Evolutionary conservation across 345 rosid species (phyloP).

Genomic region (Rhodamnia argentea): DNA sequence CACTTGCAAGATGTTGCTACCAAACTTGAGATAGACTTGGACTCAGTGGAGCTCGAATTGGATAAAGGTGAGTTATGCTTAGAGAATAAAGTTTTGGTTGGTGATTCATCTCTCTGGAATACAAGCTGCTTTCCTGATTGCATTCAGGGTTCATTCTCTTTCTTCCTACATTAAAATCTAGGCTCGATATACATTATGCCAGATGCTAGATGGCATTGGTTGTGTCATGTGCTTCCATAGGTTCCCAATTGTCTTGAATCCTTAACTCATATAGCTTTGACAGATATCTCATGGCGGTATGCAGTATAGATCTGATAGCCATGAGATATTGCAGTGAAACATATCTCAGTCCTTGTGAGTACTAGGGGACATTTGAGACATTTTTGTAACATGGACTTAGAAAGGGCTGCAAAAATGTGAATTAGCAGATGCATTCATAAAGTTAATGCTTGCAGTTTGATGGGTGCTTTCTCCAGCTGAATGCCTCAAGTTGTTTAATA

Average conservation of each 20-base stretch:
- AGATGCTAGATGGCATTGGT: not conserved
- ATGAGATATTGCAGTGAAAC: not conserved
- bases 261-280: not conserved
- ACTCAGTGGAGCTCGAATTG: conserved; percentile 75
- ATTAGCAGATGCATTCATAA: not conserved
- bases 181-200: not conserved
- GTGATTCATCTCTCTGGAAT: not conserved
- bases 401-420: not conserved
- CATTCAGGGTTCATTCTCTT: not conserved
- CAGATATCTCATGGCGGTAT: not conserved
- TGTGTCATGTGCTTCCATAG: not conserved
- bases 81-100: not conserved
- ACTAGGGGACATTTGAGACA: not conserved
- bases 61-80: conserved; percentile 57
- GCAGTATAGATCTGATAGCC: not conserved
- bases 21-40: conserved; percentile 84
- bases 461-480: not conserved
- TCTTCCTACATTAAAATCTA: not conserved
- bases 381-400: not conserved
- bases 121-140: not conserved
- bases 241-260: not conserved
- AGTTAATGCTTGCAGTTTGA: not conserved
- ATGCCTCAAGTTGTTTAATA: not conserved
- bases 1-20: conserved; percentile 90
- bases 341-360: not conserved